Conservation (phyloP, 106 monocot genomes). For the Vanilla planifolia region DNA sequence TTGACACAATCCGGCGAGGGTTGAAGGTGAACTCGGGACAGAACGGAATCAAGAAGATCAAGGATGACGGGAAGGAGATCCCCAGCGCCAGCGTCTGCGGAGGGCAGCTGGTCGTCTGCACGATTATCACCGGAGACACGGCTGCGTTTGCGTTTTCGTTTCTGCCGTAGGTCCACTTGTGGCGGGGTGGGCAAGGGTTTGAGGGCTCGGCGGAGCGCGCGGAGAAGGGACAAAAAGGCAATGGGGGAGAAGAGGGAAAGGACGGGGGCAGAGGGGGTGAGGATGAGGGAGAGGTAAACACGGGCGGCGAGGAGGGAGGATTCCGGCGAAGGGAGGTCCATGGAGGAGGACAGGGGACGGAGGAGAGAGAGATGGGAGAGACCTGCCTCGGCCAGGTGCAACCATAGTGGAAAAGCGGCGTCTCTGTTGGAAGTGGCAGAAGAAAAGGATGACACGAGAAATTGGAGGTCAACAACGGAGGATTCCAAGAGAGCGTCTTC, state of each 20-base stretch:
- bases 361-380: slow-evolving; percentile 43
- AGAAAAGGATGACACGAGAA: slow-evolving; percentile 26
- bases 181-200: slow-evolving; percentile 7
- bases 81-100: not conserved
- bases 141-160: not conserved
- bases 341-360: slow-evolving; percentile 36
- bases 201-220: slow-evolving; percentile 57
- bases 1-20: slow-evolving; percentile 40
- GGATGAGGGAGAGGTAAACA: slow-evolving; percentile 61
- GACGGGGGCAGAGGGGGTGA: slow-evolving; percentile 53
- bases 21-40: slow-evolving; percentile 46
- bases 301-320: slow-evolving; percentile 51
- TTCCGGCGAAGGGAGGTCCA: slow-evolving; percentile 35
- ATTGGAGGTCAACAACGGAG: slow-evolving; percentile 23
- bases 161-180: slow-evolving; percentile 19
- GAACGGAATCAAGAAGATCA: slow-evolving; percentile 29
- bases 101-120: not conserved
- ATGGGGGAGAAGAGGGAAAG: slow-evolving; percentile 61
- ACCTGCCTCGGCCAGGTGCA: slow-evolving; percentile 13
- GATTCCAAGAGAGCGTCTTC: slow-evolving; percentile 11
- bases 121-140: too few species aligned
- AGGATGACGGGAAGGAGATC: slow-evolving; percentile 32
- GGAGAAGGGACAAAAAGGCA: slow-evolving; percentile 64
- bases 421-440: slow-evolving; percentile 15
- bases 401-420: slow-evolving; percentile 23